Evolutionary conservation across 2,329 filamentous ascomycete species (phyloP).

Genomic region (Alternaria alternata): DNA sequence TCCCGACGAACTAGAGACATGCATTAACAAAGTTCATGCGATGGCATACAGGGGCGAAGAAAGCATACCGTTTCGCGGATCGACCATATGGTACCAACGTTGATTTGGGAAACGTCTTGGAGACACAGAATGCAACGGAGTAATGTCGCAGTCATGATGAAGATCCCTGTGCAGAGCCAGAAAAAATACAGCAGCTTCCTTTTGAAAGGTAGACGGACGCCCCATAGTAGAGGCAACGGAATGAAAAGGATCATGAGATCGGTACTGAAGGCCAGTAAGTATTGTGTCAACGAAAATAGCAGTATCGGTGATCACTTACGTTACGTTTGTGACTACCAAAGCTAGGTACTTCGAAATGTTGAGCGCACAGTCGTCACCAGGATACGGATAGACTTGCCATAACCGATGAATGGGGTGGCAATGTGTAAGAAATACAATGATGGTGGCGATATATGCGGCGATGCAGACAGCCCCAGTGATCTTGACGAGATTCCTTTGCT

Average conservation of each 20-base stretch:
- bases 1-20: constrained; percentile 2
- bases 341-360: constrained; percentile 20
- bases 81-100: constrained; percentile 11
- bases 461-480: constrained; percentile 13
- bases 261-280: not conserved
- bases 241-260: constrained; percentile 12
- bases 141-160: constrained; percentile 7
- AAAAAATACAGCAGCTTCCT: constrained; percentile 1
- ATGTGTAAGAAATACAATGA: constrained; percentile 14
- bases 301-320: not conserved
- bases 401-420: constrained; percentile 16
- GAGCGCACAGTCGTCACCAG: constrained; percentile 16
- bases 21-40: not conserved
- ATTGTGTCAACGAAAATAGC: not conserved
- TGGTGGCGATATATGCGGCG: constrained; percentile 11
- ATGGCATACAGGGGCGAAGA: no score
- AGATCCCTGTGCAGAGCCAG: constrained; percentile 9
- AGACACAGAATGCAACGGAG: constrained; percentile 10
- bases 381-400: constrained; percentile 22
- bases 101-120: constrained; percentile 10
- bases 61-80: constrained; percentile 10
- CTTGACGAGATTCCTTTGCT: constrained; percentile 12
- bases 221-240: constrained; percentile 5
- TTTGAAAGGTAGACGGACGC: not conserved
- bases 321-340: constrained; percentile 14